Conservation (phyloP, 2,329 filamentous ascomycete genomes). For the Arachnopeziza araneosa region DNA sequence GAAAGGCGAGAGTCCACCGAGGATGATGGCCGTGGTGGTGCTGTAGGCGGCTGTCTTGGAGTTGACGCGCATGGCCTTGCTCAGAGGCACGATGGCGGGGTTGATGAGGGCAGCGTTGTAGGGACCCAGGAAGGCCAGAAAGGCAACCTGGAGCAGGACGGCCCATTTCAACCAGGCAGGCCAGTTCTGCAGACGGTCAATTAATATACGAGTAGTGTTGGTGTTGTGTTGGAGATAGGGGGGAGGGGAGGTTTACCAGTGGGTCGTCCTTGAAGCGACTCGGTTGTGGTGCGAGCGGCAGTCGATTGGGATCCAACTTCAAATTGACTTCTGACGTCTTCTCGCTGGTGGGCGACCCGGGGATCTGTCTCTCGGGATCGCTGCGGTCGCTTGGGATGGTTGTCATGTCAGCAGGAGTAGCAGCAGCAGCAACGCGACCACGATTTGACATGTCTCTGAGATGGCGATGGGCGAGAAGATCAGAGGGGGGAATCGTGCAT, state of each 20-base stretch:
- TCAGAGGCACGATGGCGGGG: constrained; percentile 26
- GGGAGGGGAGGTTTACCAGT: constrained; percentile 17
- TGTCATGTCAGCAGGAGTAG: not conserved
- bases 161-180: constrained; percentile 29
- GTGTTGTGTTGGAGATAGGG: no score
- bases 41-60: constrained; percentile 24
- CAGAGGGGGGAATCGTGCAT: no score
- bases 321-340: not conserved
- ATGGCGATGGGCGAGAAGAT: no score
- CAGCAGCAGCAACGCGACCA: not conserved
- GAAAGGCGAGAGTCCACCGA: constrained; percentile 28
- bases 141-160: constrained; percentile 27
- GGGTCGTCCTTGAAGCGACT: constrained; percentile 29
- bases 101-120: constrained; percentile 28
- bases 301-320: constrained; percentile 21
- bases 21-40: constrained; percentile 27
- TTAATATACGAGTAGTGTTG: not conserved
- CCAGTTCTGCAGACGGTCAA: constrained; percentile 26
- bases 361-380: constrained; percentile 1
- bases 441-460: not conserved
- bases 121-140: constrained; percentile 29
- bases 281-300: constrained; percentile 28
- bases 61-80: constrained; percentile 18
- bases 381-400: not conserved
- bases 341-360: not conserved